Conservation (phyloP, 495 filamentous ascomycete genomes). For the Aspergillus indologenus region DNA sequence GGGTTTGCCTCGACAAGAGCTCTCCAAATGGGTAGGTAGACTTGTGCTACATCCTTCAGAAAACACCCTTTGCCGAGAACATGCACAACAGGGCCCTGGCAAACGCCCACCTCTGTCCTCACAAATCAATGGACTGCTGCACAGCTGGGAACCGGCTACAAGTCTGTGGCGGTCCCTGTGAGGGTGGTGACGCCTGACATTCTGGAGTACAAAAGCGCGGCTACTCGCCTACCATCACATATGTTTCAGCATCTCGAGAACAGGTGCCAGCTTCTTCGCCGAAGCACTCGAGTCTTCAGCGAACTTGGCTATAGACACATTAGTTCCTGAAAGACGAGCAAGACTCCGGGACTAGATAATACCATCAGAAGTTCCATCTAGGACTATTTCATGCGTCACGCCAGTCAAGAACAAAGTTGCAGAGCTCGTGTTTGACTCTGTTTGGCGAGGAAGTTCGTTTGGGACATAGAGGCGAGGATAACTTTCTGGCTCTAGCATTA, state of each 20-base stretch:
- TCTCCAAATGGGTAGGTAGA: no score
- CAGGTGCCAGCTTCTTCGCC: constrained; percentile 17
- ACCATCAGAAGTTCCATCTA: constrained; percentile 35
- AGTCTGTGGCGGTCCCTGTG: no score
- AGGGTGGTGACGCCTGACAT: no score
- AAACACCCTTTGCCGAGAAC: no score
- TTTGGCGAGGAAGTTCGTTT: constrained; percentile 24
- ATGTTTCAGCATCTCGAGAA: constrained; percentile 29
- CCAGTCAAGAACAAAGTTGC: constrained; percentile 31
- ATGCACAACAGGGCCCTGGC: no score
- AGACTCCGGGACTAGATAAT: constrained; percentile 8
- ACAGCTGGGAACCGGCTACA: no score
- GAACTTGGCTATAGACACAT: constrained; percentile 27
- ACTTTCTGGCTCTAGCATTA: constrained; percentile 26
- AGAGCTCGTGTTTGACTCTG: constrained; percentile 31
- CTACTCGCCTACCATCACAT: constrained; percentile 27
- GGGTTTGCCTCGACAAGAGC: no score
- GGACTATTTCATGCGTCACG: constrained; percentile 32
- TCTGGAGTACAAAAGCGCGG: no score
- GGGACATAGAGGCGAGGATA: constrained; percentile 34
- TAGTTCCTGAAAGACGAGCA: constrained; percentile 18
- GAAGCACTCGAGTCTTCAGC: constrained; percentile 27
- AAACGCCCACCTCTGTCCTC: no score
- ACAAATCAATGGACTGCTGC: no score
- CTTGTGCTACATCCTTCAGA: no score